A percentile compares a stretch with the other conserved stretches of the same genome.
Conservation (phyloP, 2,329 filamentous ascomycete genomes). For the Emydomyces testavorans region DNA sequence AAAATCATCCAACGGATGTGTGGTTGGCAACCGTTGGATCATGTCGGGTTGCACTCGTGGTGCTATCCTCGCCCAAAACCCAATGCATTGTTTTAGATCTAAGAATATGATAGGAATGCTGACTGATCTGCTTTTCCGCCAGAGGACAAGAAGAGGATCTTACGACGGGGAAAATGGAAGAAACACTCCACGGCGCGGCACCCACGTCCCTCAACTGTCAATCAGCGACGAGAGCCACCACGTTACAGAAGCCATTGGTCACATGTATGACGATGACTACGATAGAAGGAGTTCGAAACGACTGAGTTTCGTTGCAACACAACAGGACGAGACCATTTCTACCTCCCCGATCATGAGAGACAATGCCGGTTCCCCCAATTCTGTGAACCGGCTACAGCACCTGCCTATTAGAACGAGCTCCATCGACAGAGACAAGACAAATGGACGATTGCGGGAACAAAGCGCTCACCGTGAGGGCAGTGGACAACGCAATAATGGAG, state of each 20-base stretch:
- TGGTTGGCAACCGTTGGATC: background rate
- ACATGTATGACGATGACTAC: slow-evolving; percentile 68
- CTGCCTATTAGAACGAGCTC: slow-evolving; percentile 15
- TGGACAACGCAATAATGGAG: slow-evolving; percentile 28
- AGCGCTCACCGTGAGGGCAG: background rate
- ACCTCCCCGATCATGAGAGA: slow-evolving; percentile 28
- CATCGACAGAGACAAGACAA: slow-evolving; percentile 27
- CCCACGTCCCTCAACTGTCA: slow-evolving; percentile 50
- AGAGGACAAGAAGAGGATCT: slow-evolving; percentile 33
- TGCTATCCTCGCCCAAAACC: background rate
- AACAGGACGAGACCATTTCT: slow-evolving; percentile 35
- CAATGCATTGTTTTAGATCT: background rate
- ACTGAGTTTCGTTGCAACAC: slow-evolving; percentile 58
- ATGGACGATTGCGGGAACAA: slow-evolving; percentile 20
- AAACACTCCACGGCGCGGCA: slow-evolving; percentile 45
- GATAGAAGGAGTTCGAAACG: slow-evolving; percentile 51
- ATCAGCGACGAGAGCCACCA: slow-evolving; percentile 87
- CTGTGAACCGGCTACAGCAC: slow-evolving; percentile 17
- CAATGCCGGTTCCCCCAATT: slow-evolving; percentile 22
- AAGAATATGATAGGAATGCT: slow-evolving; percentile 2
- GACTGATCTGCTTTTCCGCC: slow-evolving; percentile 10
- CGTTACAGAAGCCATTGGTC: slow-evolving; percentile 86
- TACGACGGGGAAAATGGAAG: slow-evolving; percentile 32
- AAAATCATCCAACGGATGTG: background rate
- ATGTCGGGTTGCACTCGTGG: background rate